These are phyloP conservation scores for Fabrea salina DNA, from an alignment of 169 alveolate genomes.

Conservation along the genomic window DNA sequence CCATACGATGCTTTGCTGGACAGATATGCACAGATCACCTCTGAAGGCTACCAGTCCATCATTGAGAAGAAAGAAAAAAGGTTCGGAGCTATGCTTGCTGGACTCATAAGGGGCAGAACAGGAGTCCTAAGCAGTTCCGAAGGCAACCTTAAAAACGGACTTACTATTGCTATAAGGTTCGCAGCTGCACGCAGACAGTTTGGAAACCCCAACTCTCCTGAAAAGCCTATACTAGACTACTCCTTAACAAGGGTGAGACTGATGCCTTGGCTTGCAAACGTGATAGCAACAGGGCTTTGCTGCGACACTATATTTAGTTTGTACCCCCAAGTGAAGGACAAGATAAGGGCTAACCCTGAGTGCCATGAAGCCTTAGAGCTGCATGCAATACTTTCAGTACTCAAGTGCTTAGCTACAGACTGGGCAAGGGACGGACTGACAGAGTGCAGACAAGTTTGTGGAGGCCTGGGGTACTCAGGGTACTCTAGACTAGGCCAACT, in stretches of 20 bases:
- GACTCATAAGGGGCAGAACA: slow-evolving; percentile 1
- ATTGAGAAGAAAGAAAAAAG: not conserved
- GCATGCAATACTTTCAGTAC: slow-evolving; percentile 21
- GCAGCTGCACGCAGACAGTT: slow-evolving; percentile 18
- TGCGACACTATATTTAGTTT: not conserved
- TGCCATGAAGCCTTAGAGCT: not conserved
- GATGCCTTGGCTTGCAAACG: slow-evolving; percentile 31
- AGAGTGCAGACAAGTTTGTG: slow-evolving; percentile 45
- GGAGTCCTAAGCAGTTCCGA: not conserved
- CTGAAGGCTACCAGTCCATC: slow-evolving; percentile 41
- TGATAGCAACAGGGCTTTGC: not conserved
- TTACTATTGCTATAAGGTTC: slow-evolving; percentile 14
- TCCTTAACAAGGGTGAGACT: slow-evolving; percentile 24
- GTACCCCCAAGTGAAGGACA: not conserved
- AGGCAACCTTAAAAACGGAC: not conserved
- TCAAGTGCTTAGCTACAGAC: slow-evolving; percentile 30
- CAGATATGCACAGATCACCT: slow-evolving; percentile 49
- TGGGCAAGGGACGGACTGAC: not conserved
- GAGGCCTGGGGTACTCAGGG: slow-evolving; percentile 58
- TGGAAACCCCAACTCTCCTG: slow-evolving; percentile 28
- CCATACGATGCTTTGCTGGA: slow-evolving; percentile 56
- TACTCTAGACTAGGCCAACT: slow-evolving; percentile 24
- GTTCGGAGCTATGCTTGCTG: not conserved
- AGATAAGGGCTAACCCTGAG: not conserved
- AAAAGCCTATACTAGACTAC: slow-evolving; percentile 31